Conservation (phyloP, 78 protist genomes). For the Andalucia godoyi region DNA sequence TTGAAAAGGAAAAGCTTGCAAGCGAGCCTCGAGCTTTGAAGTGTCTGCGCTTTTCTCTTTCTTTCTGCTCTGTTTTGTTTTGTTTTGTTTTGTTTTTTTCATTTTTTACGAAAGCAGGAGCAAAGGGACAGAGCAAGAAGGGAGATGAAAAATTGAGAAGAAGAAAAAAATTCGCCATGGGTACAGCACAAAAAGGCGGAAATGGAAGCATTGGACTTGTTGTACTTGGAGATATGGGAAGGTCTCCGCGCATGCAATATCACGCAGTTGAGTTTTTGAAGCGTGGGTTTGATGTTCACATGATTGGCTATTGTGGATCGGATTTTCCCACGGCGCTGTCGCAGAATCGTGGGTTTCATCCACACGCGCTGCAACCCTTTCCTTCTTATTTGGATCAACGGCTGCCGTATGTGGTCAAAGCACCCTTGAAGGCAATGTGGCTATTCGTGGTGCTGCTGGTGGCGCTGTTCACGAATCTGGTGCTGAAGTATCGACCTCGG, state of each 20-base stretch:
- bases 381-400: too few species aligned
- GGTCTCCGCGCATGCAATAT: constrained; percentile 90
- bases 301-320: neutral
- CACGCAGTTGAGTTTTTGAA: constrained; percentile 65
- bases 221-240: constrained; percentile 94
- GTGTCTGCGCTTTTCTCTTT: too few species aligned
- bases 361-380: too few species aligned
- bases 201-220: constrained; percentile 53
- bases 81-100: too few species aligned
- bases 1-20: too few species aligned
- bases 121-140: too few species aligned
- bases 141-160: too few species aligned
- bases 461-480: neutral
- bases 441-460: neutral
- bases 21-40: too few species aligned
- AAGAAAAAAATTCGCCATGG: too few species aligned
- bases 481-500: neutral
- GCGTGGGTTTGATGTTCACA: neutral
- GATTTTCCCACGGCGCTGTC: neutral
- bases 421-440: neutral
- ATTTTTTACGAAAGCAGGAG: too few species aligned
- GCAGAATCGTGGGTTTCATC: neutral
- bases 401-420: neutral
- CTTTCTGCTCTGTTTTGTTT: too few species aligned
- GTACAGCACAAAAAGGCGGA: too few species aligned